Base-by-base conservation (phyloP, 2,329 filamentous ascomycete genomes). In the Leptographium flavum region DNA sequence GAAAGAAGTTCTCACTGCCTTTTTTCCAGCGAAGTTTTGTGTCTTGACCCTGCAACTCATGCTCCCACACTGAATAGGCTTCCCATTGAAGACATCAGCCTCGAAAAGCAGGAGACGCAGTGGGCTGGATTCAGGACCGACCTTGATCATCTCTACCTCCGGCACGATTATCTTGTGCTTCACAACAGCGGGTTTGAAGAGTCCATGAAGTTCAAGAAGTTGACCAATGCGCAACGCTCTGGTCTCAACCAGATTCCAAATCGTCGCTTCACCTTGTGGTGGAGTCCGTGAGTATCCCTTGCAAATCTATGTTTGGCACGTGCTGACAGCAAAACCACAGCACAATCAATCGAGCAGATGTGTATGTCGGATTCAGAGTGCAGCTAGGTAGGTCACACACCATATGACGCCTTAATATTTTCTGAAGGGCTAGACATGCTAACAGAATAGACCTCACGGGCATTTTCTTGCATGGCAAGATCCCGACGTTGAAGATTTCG, bases 221-320 rank as follows among this genome's bases (percentile, higher is more conserved):
- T 98, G 49, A 98, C 92, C 0, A 98, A 98, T 56, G 92, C 92
- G 1, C 92, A 98, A 62, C 76, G 92, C 55, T 47, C 43, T 22
- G 92, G 92, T 87, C 65, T 98, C 27, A 96, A 95, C 60, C 92
- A 98, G 59, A 98, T 98, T 59, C 92, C 92, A 0, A 98, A 98
- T 60, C 87, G 92, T 76, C 87, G 92, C 1, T 98, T 98, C 63
- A 96, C 92, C 0, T 68, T 98, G 0, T 98, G 92, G 92, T 98
- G 92, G 92, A 92, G 82, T 1, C 81, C 52, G 47, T 48, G 43
- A 45, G 46, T 46, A 15, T 14, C 15, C 19, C 27, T 21, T 14
- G 8, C 17, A 5, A 30, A 5, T 35, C 2, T 19, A 15, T 2
- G 9, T n/a, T 15, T 6, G 37, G 3, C 10, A 4, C 9, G 32